These are phyloP conservation scores for Posidonia oceanica DNA, from an alignment of 116 monocot genomes.

Conservation along the genomic window DNA sequence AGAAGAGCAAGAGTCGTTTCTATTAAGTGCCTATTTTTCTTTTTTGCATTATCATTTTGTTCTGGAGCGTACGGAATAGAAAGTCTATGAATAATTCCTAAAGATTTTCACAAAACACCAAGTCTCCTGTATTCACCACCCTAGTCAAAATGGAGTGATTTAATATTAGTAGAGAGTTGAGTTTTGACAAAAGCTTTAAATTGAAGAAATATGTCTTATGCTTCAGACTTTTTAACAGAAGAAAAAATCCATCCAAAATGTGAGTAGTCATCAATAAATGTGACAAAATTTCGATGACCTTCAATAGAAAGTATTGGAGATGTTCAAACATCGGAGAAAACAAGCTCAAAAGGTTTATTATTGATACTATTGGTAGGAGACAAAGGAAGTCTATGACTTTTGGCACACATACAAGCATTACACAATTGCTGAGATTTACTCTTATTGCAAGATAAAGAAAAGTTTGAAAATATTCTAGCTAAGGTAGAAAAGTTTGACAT, in stretches of 20 bases:
- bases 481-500: no score
- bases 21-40: background rate
- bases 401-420: background rate
- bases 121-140: slow-evolving; percentile 1
- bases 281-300: background rate
- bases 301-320: background rate
- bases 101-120: background rate
- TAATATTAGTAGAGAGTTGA: background rate
- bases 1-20: background rate
- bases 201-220: background rate
- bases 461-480: no score
- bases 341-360: slow-evolving; percentile 1
- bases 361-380: background rate
- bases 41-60: background rate
- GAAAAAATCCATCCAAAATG: background rate
- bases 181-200: background rate
- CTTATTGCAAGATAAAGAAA: no score
- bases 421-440: background rate
- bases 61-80: background rate
- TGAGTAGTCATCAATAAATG: slow-evolving; percentile 5
- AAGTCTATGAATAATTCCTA: background rate
- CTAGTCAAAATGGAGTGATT: background rate
- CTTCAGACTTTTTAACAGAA: background rate
- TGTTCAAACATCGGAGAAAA: slow-evolving; percentile 5
- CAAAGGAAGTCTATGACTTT: background rate